These are phyloP conservation scores for Lentinus tigrinus DNA, from an alignment of 768 basidiomycete species.

Conservation along the genomic window DNA sequence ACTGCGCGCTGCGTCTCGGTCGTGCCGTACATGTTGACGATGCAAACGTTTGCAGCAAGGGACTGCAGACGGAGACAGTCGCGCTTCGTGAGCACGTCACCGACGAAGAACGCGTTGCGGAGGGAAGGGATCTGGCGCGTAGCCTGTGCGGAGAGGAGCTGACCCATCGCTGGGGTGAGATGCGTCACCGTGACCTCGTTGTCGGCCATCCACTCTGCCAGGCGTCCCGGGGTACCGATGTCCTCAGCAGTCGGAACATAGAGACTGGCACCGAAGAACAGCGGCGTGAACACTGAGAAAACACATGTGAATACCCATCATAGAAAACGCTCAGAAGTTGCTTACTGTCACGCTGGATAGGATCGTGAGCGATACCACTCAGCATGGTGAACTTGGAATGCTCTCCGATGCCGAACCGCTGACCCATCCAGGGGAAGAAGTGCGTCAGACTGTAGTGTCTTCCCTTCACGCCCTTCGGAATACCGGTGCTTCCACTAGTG, in stretches of 20 bases:
- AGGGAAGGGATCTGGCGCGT: slow-evolving; percentile 83
- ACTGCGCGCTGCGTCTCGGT: slow-evolving; percentile 99
- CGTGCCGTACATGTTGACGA: slow-evolving; percentile 99
- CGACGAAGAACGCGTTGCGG: slow-evolving; percentile 93
- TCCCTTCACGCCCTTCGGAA: slow-evolving; percentile 96
- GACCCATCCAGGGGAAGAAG: slow-evolving; percentile 99
- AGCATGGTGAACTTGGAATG: slow-evolving; percentile 95
- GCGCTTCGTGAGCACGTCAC: slow-evolving; percentile 97
- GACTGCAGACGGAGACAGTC: slow-evolving; percentile 94
- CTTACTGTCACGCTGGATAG: slow-evolving; percentile 98
- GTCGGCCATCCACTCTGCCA: slow-evolving; percentile 98
- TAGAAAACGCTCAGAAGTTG: slow-evolving; percentile 13
- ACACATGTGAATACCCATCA: background rate
- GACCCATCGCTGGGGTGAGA: slow-evolving; percentile 98
- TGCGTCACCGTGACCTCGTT: slow-evolving; percentile 93
- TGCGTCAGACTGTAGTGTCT: slow-evolving; percentile 96
- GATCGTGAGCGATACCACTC: slow-evolving; percentile 98
- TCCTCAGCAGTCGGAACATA: slow-evolving; percentile 97
- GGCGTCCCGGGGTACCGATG: slow-evolving; percentile 92
- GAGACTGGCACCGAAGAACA: slow-evolving; percentile 94
- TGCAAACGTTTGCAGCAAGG: slow-evolving; percentile 87
- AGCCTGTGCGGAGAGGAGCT: slow-evolving; percentile 89
- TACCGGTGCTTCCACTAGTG: slow-evolving; percentile 96
- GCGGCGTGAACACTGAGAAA: slow-evolving; percentile 87
- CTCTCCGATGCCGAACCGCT: slow-evolving; percentile 73